These are phyloP conservation scores for Clitopilus hobsonii DNA, from an alignment of 768 basidiomycete species.

Conservation along the genomic window DNA sequence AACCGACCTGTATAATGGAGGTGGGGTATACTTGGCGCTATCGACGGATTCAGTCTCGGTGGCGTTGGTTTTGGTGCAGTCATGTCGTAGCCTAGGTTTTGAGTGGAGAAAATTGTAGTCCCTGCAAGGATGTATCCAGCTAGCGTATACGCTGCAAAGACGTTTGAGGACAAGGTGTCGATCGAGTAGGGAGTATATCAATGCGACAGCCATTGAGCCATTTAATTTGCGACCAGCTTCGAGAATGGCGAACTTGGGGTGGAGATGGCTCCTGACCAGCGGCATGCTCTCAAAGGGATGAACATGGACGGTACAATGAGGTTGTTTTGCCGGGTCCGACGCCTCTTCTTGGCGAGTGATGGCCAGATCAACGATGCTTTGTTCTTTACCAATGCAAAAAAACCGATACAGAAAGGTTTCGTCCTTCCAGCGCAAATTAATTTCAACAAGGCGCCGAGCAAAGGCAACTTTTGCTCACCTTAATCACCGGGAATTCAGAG, in stretches of 20 bases:
- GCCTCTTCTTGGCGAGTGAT: not conserved
- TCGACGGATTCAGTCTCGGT: not conserved
- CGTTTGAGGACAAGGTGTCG: not conserved
- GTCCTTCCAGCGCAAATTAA: too few species aligned
- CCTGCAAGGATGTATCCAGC: not conserved
- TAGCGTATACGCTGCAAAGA: not conserved
- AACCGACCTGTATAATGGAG: too few species aligned
- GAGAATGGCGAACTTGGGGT: not conserved
- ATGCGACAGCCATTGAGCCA: not conserved
- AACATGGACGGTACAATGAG: not conserved
- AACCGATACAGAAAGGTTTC: not conserved
- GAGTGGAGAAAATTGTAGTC: not conserved
- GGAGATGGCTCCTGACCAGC: not conserved
- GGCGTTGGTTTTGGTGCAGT: too few species aligned
- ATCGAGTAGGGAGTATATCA: not conserved
- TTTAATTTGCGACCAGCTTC: not conserved
- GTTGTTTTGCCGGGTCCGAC: not conserved
- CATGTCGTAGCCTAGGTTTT: not conserved
- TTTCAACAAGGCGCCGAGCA: not conserved
- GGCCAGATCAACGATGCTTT: not conserved
- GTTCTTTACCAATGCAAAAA: not conserved
- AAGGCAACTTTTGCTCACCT: not conserved
- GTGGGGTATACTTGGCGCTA: not conserved
- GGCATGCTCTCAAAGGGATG: not conserved
- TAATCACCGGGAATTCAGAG: not conserved